phyloP scores from a whole-genome alignment of 768 basidiomycete species.

The Podaxis rugospora region DNA sequence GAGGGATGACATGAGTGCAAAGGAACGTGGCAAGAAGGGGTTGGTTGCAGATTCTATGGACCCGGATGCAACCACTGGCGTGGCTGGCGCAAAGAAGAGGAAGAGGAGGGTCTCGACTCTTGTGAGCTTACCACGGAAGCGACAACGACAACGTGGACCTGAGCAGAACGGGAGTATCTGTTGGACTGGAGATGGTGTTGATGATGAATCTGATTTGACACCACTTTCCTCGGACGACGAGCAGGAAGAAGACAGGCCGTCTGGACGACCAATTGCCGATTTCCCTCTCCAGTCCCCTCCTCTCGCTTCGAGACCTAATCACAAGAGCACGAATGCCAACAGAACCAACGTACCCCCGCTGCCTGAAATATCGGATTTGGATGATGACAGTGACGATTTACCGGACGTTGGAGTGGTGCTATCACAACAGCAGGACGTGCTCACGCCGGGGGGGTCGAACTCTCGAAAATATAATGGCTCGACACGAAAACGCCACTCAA shows the following conservation, averaged over 20 bases:
- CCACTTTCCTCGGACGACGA: conserved; percentile 2
- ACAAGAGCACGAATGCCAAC: not conserved
- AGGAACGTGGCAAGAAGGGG: not conserved
- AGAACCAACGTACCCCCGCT: not conserved
- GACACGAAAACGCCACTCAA: not conserved
- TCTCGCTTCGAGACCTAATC: not conserved
- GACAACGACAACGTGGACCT: conserved; percentile 3
- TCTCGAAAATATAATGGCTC: not conserved
- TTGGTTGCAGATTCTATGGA: not conserved
- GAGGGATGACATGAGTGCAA: not conserved
- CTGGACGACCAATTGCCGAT: not conserved
- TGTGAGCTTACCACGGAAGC: not conserved
- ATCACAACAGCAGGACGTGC: not conserved
- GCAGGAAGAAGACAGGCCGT: not conserved
- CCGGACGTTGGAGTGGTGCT: conserved; percentile 32
- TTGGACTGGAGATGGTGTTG: not conserved
- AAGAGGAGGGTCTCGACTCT: not conserved
- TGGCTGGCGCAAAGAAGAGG: not conserved
- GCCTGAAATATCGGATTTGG: not conserved
- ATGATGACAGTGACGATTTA: conserved; percentile 33
- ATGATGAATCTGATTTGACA: conserved; percentile 8
- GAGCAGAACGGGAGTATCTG: not conserved
- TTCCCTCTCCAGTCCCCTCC: not conserved
- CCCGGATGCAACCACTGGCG: not conserved
- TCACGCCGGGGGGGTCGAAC: not conserved